Evolutionary conservation across 2,329 filamentous ascomycete genomes (phyloP), one percentile per base, ranked within the genome.

Genomic region (Exophiala mesophila): DNA sequence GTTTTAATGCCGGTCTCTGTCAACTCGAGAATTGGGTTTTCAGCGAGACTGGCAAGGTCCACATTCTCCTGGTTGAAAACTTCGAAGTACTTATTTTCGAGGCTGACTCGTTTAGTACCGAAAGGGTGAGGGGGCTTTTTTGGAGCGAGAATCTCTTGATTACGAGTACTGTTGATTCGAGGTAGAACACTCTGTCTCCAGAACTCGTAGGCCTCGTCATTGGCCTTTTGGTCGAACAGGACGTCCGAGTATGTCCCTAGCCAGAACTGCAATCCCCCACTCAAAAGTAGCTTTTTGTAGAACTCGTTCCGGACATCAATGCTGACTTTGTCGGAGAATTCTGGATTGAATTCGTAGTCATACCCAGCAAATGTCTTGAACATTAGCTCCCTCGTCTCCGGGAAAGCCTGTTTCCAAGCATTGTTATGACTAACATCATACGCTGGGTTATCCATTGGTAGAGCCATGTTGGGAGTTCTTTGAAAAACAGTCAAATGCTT

Each of bases 391-490:
- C 19, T 15, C 9, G 28, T 30, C 4, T 38, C 23, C 17, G 15
- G 39, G 20, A 20, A 40, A 13, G 28, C 0, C 77, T n/a, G n/a
- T 36, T 23, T 34, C 7, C 73, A 61, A 54, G 80, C 73, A 47
- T 74, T 70, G 74, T 1, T 45, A n/a, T n/a, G n/a, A n/a, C n/a
- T n/a, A 5, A 57, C 57, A 1, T 66, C 68, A 24, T 80, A 59
- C 1, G 63, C 41, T 3, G 63, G 61, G 44, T n/a, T 52, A 2
- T 68, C 64, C 76, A 84, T 81, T 0, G 78, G 78, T 1, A 83
- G 54, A 1, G 76, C 74, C 5, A 80, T 61, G 49, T 83, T 84
- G 0, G 81, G 80, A 1, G 78, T 83, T 10, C 81, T 71, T 53
- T 83, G 78, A 58, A 83, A 63, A 1, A 62, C 56, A 2, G 62